Evolutionary conservation across 2,329 filamentous ascomycete genomes (phyloP), one percentile per base, ranked within the genome.

Genomic region (Clarireedia sp.): DNA sequence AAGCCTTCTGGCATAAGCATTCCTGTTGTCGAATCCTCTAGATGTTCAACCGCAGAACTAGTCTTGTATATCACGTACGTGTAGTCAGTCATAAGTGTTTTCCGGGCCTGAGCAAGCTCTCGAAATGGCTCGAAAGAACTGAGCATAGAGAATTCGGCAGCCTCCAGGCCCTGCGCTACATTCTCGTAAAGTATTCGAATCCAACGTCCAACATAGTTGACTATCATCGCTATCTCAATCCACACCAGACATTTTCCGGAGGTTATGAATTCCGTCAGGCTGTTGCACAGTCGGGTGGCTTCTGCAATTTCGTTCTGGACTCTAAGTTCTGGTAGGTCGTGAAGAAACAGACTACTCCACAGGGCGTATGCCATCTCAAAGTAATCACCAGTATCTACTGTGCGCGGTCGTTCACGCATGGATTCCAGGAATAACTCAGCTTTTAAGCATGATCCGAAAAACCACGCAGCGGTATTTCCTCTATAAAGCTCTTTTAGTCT

Each of bases 351-450:
- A 24, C 19, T 23, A n/a, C 29, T 26, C 43, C 43, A 48, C 8
- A 48, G 17, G 24, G 16, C 46, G 26, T 48, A 48, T 19, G 46
- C 26, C 46, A 48, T 48, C n/a, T 48, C 46, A 29, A 48, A 48
- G 36, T 48, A 48, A 36, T 37, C 46, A 9, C 46, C 46, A 5
- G 24, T 48, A 7, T 36, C 5, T 3, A 8, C 16, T 12, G 33
- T 48, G 17, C 29, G 24, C 3, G 45, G 45, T n/a, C n/a, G 10
- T n/a, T 12, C 21, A 21, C 46, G 26, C 46, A 48, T 36, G n/a
- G 26, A 37, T 12, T 36, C 8, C 6, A 48, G 33, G 16, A 48
- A 29, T 10, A 14, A 17, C 21, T 4, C 3, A 21, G 46, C 24
- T 33, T 37, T 21, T 14, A 19, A 23, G 36, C 17, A 33, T 48